A percentile compares a stretch with the other conserved stretches of the same genome.
Conservation (phyloP, 768 basidiomycete genomes). For the Boletus sp. region DNA sequence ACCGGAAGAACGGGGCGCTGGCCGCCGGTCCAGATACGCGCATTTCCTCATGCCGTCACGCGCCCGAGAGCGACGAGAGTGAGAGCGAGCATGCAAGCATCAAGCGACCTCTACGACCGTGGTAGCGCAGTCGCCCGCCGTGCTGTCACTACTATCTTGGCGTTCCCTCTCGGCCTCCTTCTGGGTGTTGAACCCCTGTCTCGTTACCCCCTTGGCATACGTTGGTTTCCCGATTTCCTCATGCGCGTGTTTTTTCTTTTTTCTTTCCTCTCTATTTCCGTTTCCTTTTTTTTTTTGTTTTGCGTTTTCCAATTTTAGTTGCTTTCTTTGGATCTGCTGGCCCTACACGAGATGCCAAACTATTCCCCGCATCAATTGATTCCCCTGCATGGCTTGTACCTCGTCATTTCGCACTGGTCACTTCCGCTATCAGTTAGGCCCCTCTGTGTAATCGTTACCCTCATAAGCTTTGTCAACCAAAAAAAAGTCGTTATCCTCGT, state of each 20-base stretch:
- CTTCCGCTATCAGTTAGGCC: not conserved
- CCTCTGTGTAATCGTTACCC: constrained; percentile 9
- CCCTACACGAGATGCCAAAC: constrained; percentile 6
- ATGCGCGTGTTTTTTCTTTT: not conserved
- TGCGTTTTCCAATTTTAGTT: not conserved
- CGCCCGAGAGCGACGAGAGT: constrained; percentile 33
- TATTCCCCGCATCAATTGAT: constrained; percentile 19
- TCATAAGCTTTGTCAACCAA: constrained; percentile 1
- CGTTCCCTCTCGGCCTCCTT: not conserved
- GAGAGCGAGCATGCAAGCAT: constrained; percentile 33
- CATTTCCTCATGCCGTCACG: constrained; percentile 26
- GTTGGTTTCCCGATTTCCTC: not conserved
- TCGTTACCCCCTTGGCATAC: not conserved
- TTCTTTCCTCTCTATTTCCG: not conserved
- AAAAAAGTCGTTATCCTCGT: constrained; percentile 1
- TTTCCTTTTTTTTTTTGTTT: not conserved
- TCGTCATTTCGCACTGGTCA: constrained; percentile 9
- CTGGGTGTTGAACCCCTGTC: not conserved
- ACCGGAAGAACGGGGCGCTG: constrained; percentile 15
- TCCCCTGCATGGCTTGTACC: constrained; percentile 14
- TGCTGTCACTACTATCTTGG: not conserved
- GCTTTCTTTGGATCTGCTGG: constrained; percentile 9
- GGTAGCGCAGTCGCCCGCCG: constrained; percentile 30
- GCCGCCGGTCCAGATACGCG: constrained; percentile 23
- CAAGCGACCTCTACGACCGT: constrained; percentile 43